Base-by-base conservation (phyloP, 2,329 filamentous ascomycete species). In the Cladobotryum mycophilum region DNA sequence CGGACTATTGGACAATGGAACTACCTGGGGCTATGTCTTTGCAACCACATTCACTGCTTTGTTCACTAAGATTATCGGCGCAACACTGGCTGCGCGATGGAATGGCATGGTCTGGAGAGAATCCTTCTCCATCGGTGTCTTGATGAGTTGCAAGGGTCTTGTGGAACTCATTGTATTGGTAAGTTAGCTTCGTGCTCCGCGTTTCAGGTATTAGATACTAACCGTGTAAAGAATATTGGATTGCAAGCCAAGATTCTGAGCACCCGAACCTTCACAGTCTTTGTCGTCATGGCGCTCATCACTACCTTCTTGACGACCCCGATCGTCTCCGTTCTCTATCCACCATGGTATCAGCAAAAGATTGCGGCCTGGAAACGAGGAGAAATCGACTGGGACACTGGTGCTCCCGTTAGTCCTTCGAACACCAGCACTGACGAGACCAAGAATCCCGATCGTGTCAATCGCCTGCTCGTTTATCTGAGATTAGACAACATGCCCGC, bases 81-180 rank as follows among this genome's bases (percentile, higher is more conserved):
- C 89, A 15, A 84, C 89, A 0, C 52, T 95, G 1, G 89, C 91
- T 7, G 90, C 92, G 1, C 80, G 82, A 35, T 63, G 82, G 3
- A 88, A 82, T 60, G 89, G 86, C 22, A 74, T 96, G 46, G 78
- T 95, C 1, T 97, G 92, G 92, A 81, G 91, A 53, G 92, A 97
- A 66, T 91, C 87, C 51, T 80, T 95, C 33, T 82, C 89, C 1
- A 93, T 97, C 58, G 92, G 92, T 13, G 82, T 85, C 14, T 70
- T 96, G 60, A 97, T 97, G 92, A 95, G 89, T 69, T 97, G 92
- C 69, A 97, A 97, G 68, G 92, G 92, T 61, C 76, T 97, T 9
- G 91, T 96, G 1, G 91, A 96, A 67, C 73, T 97, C 47, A 96
- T 97, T 65, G 91, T 96, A n/a, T 67, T 95, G 67, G 88, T 91